Evolutionary conservation across 768 basidiomycete species (phyloP), one percentile per base, ranked within the genome.

Genomic region (Dentipellis sp.): DNA sequence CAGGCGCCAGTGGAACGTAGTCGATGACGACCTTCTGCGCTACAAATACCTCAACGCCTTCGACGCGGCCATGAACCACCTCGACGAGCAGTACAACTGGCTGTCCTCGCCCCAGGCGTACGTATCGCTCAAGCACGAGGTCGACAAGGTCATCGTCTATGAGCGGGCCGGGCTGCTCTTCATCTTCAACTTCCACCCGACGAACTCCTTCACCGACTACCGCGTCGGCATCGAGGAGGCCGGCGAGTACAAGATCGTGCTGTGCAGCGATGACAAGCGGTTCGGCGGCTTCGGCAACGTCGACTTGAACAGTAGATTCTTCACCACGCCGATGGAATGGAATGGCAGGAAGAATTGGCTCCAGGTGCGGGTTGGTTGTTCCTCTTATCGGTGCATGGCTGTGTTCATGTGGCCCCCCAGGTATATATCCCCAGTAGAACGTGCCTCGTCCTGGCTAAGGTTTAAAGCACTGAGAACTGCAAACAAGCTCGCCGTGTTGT

Each of bases 181-280:
- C 75, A 77, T 98, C 63, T 98, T 97, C 81, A 98, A 99, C 73
- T 95, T 98, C 79, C 85, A 97, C 74, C 85, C 91, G 5, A 82
- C 79, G n/a, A 70, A 89, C 40, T 95, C 93, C 58, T 99, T 84
- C 74, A 82, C 84, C 47, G 93, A 97, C 70, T 99, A 97, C 71
- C 84, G 94, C 49, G 85, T 98, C 52, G 97, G 97, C 5, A 82
- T 95, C 19, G 86, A 97, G 37, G 78, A 71, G 50, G 71, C 88
- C 23, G 97, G 97, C 10, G 84, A 94, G 70, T 98, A 98, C 71
- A 75, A 72, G 50, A 78, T 92, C 59, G 73, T 91, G 3, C 74
- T 99, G 52, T 84, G 77, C 58, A 92, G 84, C 61, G 97, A 99
- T 67, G 91, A 95, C 68, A 81, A 82, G 67, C 71, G 75, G 47